phyloP scores from a whole-genome alignment of 805 yeast genomes.

The Metschnikowia shivogae region DNA sequence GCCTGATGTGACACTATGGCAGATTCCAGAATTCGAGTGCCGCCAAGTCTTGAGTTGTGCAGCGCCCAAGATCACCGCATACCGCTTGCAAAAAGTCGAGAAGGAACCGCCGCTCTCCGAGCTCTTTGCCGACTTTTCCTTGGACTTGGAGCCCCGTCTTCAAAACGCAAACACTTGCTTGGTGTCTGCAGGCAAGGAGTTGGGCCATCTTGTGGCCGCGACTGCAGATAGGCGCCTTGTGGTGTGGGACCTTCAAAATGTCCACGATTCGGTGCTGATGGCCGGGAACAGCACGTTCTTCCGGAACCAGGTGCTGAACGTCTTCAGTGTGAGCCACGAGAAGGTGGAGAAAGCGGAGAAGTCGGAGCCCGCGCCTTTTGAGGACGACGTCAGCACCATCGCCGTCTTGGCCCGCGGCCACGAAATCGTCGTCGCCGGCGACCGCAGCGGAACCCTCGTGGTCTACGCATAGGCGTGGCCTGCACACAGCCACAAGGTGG shows the following conservation, averaged over 20 bases:
- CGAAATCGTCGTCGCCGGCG: not conserved
- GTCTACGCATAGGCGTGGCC: not conserved
- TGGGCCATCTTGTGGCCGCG: constrained; percentile 20
- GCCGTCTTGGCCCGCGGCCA: not conserved
- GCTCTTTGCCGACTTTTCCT: constrained; percentile 16
- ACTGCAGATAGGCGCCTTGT: constrained; percentile 26
- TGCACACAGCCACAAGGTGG: too few species aligned
- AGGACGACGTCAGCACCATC: not conserved
- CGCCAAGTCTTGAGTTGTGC: constrained; percentile 26
- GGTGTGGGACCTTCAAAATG: constrained; percentile 25
- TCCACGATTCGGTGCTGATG: constrained; percentile 10
- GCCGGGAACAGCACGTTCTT: constrained; percentile 6
- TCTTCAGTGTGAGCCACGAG: constrained; percentile 16
- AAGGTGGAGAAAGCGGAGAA: not conserved
- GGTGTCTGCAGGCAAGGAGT: not conserved
- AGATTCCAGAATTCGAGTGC: constrained; percentile 61
- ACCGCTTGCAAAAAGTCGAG: constrained; percentile 22
- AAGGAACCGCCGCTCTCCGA: constrained; percentile 17
- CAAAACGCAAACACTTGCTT: constrained; percentile 8
- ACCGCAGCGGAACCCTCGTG: not conserved
- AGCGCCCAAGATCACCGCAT: constrained; percentile 22
- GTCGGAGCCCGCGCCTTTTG: not conserved
- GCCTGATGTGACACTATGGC: constrained; percentile 69
- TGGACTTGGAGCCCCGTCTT: constrained; percentile 16
- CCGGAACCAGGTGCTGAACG: constrained; percentile 12